Evolutionary conservation across 371 early-diverging fungal species (phyloP).

Genomic region (Mortierella sp.): DNA sequence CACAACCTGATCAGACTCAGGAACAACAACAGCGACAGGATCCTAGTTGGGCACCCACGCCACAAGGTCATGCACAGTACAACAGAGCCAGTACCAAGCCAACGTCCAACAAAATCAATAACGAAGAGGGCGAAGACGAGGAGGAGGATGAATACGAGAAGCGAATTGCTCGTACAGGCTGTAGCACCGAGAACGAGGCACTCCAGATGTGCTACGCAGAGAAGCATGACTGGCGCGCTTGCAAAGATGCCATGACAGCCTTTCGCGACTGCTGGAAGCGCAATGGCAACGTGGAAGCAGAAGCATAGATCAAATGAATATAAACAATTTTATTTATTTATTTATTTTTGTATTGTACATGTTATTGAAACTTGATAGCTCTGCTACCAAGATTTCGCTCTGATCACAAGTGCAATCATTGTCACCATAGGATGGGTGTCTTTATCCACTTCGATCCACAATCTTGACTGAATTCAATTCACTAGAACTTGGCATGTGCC

Average conservation of each 20-base stretch:
- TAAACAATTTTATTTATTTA: neutral
- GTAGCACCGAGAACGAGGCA: conserved; percentile 78
- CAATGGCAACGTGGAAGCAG: conserved; percentile 57
- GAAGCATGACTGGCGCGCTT: conserved; percentile 84
- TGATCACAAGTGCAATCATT: neutral
- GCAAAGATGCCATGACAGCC: conserved; percentile 76
- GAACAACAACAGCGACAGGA: conserved; percentile 29
- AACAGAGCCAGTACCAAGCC: neutral
- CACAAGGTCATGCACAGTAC: conserved; percentile 37
- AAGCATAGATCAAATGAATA: conserved; percentile 8
- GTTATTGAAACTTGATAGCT: too few species aligned
- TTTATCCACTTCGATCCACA: conserved; percentile 35
- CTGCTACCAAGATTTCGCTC: too few species aligned
- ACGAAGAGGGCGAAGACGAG: conserved; percentile 35
- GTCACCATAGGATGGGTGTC: conserved; percentile 21
- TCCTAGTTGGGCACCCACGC: conserved; percentile 41
- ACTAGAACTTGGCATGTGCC: neutral
- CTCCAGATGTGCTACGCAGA: conserved; percentile 81
- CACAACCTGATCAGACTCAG: neutral
- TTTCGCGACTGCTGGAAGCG: conserved; percentile 80
- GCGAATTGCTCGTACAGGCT: conserved; percentile 77
- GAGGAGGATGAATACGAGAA: conserved; percentile 77
- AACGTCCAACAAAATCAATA: neutral
- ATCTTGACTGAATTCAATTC: conserved; percentile 25
- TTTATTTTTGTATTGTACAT: neutral